Evolutionary conservation across 805 yeast species (phyloP).

Genomic region (Zygosaccharomyces pseudorouxii): DNA sequence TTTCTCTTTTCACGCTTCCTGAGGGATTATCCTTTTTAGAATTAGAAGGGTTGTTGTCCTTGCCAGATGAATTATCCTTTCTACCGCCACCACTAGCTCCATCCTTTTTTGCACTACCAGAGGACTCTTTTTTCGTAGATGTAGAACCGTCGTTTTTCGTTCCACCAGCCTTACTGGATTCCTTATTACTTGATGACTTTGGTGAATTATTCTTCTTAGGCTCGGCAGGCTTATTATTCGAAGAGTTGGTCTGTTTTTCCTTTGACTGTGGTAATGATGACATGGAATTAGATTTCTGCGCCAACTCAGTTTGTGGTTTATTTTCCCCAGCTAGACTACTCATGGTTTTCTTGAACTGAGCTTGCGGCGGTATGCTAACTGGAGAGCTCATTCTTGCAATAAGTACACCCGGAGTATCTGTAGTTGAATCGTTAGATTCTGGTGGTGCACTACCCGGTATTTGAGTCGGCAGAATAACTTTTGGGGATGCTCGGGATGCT

Average conservation of each 20-base stretch:
- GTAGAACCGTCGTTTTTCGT: background rate
- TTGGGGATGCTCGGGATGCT: slow-evolving; percentile 12
- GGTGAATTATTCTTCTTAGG: background rate
- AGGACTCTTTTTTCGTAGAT: background rate
- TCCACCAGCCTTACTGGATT: background rate
- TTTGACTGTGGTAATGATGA: slow-evolving; percentile 8
- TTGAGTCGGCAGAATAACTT: slow-evolving; percentile 26
- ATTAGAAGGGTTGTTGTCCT: background rate
- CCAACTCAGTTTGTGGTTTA: slow-evolving; percentile 9
- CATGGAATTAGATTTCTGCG: slow-evolving; percentile 8
- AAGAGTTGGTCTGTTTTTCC: slow-evolving; percentile 5
- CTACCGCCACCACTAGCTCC: background rate
- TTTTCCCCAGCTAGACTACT: slow-evolving; percentile 6
- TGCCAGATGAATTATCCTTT: background rate
- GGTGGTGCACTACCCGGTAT: slow-evolving; percentile 8
- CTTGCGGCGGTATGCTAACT: slow-evolving; percentile 15
- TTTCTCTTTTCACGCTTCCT: background rate
- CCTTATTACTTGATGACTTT: background rate
- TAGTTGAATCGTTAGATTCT: slow-evolving; percentile 6
- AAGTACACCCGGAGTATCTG: slow-evolving; percentile 13
- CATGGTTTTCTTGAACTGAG: slow-evolving; percentile 4
- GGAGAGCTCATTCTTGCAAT: slow-evolving; percentile 26
- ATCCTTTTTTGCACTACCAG: background rate
- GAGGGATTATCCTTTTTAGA: slow-evolving; percentile 5
- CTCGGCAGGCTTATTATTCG: slow-evolving; percentile 7